Conservation (phyloP, 2,329 filamentous ascomycete species). For the Claviceps maximensis region DNA sequence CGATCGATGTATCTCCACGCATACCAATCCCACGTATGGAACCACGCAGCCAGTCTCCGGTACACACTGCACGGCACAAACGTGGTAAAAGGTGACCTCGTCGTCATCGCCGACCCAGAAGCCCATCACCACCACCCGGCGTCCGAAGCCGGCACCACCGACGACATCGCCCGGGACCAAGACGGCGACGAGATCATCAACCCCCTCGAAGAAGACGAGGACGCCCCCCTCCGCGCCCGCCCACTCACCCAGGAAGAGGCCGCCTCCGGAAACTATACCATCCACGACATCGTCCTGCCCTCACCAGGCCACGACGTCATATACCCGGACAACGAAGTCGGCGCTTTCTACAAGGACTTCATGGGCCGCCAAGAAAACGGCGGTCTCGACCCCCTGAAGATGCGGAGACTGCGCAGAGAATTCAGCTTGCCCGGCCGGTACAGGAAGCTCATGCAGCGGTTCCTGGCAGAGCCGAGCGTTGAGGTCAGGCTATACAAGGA, state of each 20-base stretch:
- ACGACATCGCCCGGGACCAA: constrained; percentile 44
- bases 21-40: constrained; percentile 93
- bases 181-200: constrained; percentile 36
- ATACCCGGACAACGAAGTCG: constrained; percentile 74
- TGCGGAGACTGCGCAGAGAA: constrained; percentile 77
- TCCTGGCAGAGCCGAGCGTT: constrained; percentile 50
- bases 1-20: constrained; percentile 94
- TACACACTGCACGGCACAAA: constrained; percentile 60
- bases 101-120: constrained; percentile 44
- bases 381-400: constrained; percentile 65
- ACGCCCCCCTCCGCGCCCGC: constrained; percentile 45
- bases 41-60: constrained; percentile 66
- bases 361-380: constrained; percentile 75
- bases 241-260: constrained; percentile 66
- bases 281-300: constrained; percentile 83
- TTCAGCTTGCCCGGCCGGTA: constrained; percentile 83
- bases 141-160: constrained; percentile 6
- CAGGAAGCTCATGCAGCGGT: constrained; percentile 66
- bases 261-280: constrained; percentile 58
- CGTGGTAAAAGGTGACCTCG: constrained; percentile 75
- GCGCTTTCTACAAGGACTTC: constrained; percentile 71
- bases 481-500: constrained; percentile 58
- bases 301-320: constrained; percentile 83
- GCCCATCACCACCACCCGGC: constrained; percentile 13
- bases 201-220: constrained; percentile 28